Evolutionary conservation across 1,139 yeast species (phyloP).

Genomic region (Yarrowia galli): DNA sequence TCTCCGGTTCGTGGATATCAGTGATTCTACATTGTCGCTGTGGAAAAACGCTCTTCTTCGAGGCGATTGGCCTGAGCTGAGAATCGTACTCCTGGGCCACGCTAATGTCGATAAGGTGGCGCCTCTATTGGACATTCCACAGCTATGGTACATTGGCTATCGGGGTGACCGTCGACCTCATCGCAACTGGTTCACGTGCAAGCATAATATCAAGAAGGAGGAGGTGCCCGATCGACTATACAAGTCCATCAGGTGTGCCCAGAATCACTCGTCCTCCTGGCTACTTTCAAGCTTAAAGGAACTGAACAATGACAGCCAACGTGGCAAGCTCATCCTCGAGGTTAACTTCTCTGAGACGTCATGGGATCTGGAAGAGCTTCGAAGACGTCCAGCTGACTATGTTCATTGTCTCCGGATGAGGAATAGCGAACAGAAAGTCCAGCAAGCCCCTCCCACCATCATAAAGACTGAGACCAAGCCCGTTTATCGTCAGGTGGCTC

Average conservation of each 20-base stretch:
- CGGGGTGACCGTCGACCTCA: constrained; percentile 1
- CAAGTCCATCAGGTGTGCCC: constrained; percentile 13
- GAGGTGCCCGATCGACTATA: constrained; percentile 5
- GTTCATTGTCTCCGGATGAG: constrained; percentile 28
- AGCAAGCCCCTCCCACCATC: background rate
- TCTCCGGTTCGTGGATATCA: background rate
- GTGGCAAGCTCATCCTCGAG: constrained; percentile 15
- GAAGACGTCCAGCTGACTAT: constrained; percentile 11
- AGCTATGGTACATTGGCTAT: constrained; percentile 22
- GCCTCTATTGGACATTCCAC: background rate
- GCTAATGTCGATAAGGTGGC: constrained; percentile 6
- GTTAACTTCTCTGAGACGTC: constrained; percentile 10
- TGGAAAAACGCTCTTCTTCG: constrained; percentile 24
- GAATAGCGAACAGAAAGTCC: background rate
- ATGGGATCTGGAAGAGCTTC: constrained; percentile 17
- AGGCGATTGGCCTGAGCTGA: constrained; percentile 13
- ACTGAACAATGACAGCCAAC: constrained; percentile 4
- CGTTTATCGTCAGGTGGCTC: constrained; percentile 14
- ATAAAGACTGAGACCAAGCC: constrained; percentile 2
- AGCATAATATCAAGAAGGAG: background rate
- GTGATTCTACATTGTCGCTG: constrained; percentile 1
- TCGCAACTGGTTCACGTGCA: constrained; percentile 20
- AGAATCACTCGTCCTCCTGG: constrained; percentile 26
- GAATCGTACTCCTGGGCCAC: background rate
- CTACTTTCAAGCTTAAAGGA: constrained; percentile 20